Evolutionary conservation across 331 rosid species (phyloP).

Genomic region (Acacia pycnantha): DNA sequence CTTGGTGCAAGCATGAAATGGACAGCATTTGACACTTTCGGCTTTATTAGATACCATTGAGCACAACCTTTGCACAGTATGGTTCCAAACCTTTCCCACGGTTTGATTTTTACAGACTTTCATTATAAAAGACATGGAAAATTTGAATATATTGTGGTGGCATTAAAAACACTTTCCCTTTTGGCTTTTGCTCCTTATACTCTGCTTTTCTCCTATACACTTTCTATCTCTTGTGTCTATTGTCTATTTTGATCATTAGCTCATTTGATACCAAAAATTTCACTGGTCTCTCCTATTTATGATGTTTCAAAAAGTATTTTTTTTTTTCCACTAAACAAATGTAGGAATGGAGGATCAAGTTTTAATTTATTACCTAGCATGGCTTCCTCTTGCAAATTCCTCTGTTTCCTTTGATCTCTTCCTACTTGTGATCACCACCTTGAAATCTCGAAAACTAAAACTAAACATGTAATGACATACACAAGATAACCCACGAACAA

Average conservation of each 20-base stretch:
- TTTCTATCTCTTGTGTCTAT: neutral
- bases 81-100: conserved; percentile 34
- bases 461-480: conserved; percentile 27
- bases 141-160: neutral
- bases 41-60: conserved; percentile 26
- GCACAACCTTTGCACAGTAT: conserved; percentile 12
- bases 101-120: conserved; percentile 26
- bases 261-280: neutral
- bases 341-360: neutral
- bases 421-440: conserved; percentile 23
- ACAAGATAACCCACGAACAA: conserved; percentile 38
- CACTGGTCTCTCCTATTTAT: neutral
- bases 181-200: conserved; percentile 19
- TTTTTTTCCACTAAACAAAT: neutral
- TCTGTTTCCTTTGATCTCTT: conserved; percentile 26
- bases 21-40: conserved; percentile 35
- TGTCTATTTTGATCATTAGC: neutral
- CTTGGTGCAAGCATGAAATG: conserved; percentile 29
- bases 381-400: conserved; percentile 30
- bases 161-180: conserved; percentile 7
- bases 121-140: neutral
- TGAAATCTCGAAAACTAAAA: conserved; percentile 31
- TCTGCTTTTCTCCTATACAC: conserved; percentile 10
- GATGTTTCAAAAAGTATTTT: neutral
- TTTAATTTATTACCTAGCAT: conserved; percentile 36